Evolutionary conservation across 805 yeast species (phyloP), one percentile per base, ranked within the genome.

Genomic region (Alloascoidea hylecoeti): DNA sequence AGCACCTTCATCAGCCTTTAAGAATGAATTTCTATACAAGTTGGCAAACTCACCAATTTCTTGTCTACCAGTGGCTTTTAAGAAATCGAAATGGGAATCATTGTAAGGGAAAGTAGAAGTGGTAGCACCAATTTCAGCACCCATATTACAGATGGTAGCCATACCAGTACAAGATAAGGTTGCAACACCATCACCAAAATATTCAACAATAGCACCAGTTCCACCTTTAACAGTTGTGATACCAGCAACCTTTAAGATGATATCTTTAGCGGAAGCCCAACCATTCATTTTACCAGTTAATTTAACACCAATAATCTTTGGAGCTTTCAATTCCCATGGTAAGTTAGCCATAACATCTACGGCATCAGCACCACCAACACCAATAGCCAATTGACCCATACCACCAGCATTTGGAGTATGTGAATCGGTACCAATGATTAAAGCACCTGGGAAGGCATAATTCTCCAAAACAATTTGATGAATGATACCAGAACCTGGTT

Each of bases 351-450:
- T 75, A 44, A 85, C 96, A 60, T 88, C 97, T 49, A 88, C 97
- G 45, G 96, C 96, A 62, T 88, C 97, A 49, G 97, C 97, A 73
- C 97, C 97, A 71, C 96, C 97, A 49, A 89, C 96, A 74, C 96
- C 97, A 50, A 88, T 88, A 49, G 96, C 96, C 55, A 88, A 75
- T 66, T 84, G 94, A 68, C 96, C 96, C 55, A 88, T 72, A 66
- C 96, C 96, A 71, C 96, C 96, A 42, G 96, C 96, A 62, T 88
- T 88, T 44, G 96, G 96, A 51, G 96, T 88, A 66, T 88, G 96
- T 23, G 95, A 85, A 66, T 88, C 96, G 41, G 96, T 88, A 70
- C 96, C 96, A 49, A 88, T 75, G 69, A 88, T 79, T 68, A 88
- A 72, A 48, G 89, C 84, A 67, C 97, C 97, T 60, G 97, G 97